These are phyloP conservation scores for Fusarium circinatum DNA, from an alignment of 2,329 filamentous ascomycete genomes.

Conservation along the genomic window DNA sequence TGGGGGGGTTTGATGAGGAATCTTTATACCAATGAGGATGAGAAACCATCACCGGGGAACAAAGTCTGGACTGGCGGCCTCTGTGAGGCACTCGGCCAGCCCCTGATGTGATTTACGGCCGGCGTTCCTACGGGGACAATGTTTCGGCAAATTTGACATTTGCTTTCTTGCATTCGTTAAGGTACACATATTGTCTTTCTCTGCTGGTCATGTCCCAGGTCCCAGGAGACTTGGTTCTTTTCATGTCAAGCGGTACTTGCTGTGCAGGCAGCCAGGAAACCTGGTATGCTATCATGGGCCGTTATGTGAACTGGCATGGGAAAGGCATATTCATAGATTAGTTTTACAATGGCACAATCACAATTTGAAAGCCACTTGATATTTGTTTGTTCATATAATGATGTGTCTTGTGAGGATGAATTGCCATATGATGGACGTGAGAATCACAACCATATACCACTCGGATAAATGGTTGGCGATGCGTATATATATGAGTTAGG, in stretches of 20 bases:
- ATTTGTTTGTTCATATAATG: neutral
- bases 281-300: slow-evolving; percentile 15
- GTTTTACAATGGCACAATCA: slow-evolving; percentile 47
- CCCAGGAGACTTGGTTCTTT: neutral
- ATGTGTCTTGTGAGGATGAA: neutral
- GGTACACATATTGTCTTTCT: slow-evolving; percentile 28
- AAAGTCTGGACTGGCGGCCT: slow-evolving; percentile 35
- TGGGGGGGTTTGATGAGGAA: slow-evolving; percentile 41
- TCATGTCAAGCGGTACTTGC: slow-evolving; percentile 19
- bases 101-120: slow-evolving; percentile 42
- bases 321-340: slow-evolving; percentile 42
- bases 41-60: slow-evolving; percentile 39
- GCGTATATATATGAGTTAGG: no score
- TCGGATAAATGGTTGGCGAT: neutral
- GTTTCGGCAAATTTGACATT: slow-evolving; percentile 47
- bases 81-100: slow-evolving; percentile 39
- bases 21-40: slow-evolving; percentile 48
- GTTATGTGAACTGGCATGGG: slow-evolving; percentile 13
- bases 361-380: slow-evolving; percentile 36
- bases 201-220: slow-evolving; percentile 12
- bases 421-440: no score
- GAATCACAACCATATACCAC: neutral
- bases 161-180: slow-evolving; percentile 46
- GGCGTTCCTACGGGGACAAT: slow-evolving; percentile 42
- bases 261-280: slow-evolving; percentile 1